Percentiles rank a stretch among this genome's conserved stretches.
Conservation (phyloP, 495 filamentous ascomycete species). For the Bacidia gigantensis region DNA sequence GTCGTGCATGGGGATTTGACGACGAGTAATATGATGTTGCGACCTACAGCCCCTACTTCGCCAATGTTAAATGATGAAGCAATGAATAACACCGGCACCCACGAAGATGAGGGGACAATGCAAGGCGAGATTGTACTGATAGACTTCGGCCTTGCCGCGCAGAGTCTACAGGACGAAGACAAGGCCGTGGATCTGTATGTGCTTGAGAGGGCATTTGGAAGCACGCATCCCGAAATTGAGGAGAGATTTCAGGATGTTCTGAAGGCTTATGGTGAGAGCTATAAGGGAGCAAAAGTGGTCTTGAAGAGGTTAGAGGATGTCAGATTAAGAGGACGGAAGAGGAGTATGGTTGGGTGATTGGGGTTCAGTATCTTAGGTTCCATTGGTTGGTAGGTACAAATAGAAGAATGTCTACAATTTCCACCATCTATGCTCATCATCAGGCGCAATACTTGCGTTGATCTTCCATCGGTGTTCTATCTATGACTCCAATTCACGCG, state of each 20-base stretch:
- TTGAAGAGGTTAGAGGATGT: constrained; percentile 82
- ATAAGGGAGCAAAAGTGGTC: constrained; percentile 43
- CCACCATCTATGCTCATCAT: too few species aligned
- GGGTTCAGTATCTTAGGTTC: too few species aligned
- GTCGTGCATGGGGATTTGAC: constrained; percentile 93
- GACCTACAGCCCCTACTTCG: constrained; percentile 9
- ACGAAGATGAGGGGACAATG: constrained; percentile 25
- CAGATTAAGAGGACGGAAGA: constrained; percentile 89
- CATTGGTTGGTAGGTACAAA: too few species aligned
- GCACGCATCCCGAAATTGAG: constrained; percentile 84
- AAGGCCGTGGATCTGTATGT: constrained; percentile 95
- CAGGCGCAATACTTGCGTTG: too few species aligned
- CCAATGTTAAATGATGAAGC: neutral
- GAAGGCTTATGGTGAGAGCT: constrained; percentile 44
- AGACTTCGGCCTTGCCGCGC: constrained; percentile 84
- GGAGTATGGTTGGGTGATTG: constrained; percentile 78
- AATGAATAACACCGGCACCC: neutral
- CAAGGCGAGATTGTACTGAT: constrained; percentile 76
- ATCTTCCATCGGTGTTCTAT: too few species aligned
- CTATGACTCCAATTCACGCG: too few species aligned
- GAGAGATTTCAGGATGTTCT: constrained; percentile 53
- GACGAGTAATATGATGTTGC: constrained; percentile 91
- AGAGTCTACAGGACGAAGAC: constrained; percentile 79
- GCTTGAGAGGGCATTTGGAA: constrained; percentile 87
- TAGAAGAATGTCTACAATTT: too few species aligned